Conservation (phyloP, 164 flowering plant genomes). For the Vitis amurensis region DNA sequence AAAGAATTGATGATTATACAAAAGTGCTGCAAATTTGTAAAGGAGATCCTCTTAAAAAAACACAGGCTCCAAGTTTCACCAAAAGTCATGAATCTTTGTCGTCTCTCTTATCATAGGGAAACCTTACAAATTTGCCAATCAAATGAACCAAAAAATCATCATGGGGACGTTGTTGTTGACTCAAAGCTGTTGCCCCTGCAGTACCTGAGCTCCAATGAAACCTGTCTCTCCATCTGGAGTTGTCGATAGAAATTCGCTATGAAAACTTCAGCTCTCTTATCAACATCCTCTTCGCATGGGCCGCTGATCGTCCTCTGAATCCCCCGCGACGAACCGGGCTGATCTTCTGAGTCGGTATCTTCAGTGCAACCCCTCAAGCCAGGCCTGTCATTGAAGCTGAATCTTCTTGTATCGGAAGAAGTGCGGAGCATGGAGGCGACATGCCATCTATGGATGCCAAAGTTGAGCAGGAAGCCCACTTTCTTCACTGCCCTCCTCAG, state of each 20-base stretch:
- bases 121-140: no score
- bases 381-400: constrained; percentile 34
- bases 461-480: constrained; percentile 30
- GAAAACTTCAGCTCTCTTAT: constrained; percentile 36
- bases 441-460: constrained; percentile 25
- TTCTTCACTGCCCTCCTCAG: constrained; percentile 42
- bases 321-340: constrained; percentile 13
- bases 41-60: no score
- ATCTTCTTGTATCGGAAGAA: constrained; percentile 9
- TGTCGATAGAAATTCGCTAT: constrained; percentile 30
- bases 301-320: constrained; percentile 28
- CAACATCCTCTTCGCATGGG: constrained; percentile 31
- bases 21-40: no score
- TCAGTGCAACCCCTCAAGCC: constrained; percentile 28
- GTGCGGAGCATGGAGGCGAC: constrained; percentile 27
- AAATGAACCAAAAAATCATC: neutral
- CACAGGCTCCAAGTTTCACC: no score
- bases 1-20: no score
- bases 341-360: constrained; percentile 6
- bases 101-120: no score
- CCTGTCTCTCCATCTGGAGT: constrained; percentile 36
- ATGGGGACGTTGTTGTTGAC: constrained; percentile 9
- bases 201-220: constrained; percentile 31
- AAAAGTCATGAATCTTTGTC: no score
- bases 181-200: constrained; percentile 17